Base-by-base conservation (phyloP, 83 land plant species). In the Larix sibirica region DNA sequence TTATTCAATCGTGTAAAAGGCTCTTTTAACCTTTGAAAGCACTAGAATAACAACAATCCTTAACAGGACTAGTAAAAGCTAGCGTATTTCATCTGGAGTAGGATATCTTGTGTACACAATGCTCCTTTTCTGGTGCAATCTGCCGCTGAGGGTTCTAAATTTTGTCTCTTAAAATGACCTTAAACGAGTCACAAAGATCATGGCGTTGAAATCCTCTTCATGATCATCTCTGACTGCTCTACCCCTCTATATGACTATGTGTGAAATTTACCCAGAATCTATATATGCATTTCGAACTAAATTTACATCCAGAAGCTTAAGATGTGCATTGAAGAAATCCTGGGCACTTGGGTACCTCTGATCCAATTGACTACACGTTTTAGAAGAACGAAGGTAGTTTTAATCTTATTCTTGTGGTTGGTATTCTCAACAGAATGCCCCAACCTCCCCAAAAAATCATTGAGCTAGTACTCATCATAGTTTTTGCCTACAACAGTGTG, bases 241-340 rank as follows among this genome's bases (percentile, higher is more conserved):
- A 28, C 28, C 28, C 28, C 28, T 28, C 28, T 2, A 76, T 23
- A 18, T 28, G 61, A 50, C 18, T 76, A 20, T 4, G 9, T 36
- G 6, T 33, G 17, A 38, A 20, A 70, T 36, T 70, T 38, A 42
- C 18, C 47, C 47, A 5, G 23, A 38, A 38, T 0, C 6, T 3
- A 21, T 47, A 21, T 10, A 44, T 14, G 21, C 58, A 21, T 74
- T 74, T 74, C 77, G 18, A 36, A 70, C 1, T 20, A 6, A 23
- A 21, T 21, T 28, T 23, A 68, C 95, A 94, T 91, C 88, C 47
- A 91, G 85, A 44, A 94, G 95, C 14, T 86, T 88, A 74, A 93
- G 60, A 59, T 80, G 80, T 18, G 90, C 78, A 24, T 10, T 62
- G 86, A 85, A 89, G 82, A 91, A 91, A 54, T 85, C 85, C 47